Evolutionary conservation across 192 early-diverging fungal genomes (phyloP), one percentile per base, ranked within the genome.

Genomic region (Podila horticola): DNA sequence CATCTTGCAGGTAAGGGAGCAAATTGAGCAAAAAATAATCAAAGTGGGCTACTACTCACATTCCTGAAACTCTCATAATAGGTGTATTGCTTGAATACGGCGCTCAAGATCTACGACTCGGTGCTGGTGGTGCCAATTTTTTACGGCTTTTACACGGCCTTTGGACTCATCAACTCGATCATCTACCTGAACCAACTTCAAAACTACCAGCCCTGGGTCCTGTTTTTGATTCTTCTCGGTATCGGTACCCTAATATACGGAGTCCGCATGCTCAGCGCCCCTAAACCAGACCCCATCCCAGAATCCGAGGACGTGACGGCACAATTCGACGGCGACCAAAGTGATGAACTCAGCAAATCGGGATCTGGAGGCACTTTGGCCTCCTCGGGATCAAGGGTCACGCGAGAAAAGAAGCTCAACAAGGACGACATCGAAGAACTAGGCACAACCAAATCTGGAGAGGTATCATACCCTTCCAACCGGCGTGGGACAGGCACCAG

Each of bases 61-160:
- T 8, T 17, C 15, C 7, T 24, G 24, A 0, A n/a, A n/a, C n/a
- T n/a, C n/a, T 55, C 20, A 22, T 51, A 70, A 62, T 79, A 89
- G 88, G 85, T 90, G 31, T 90, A 88, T 59, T 90, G 89, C 61
- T 57, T 90, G 41, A 90, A 90, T 67, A 85, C 85, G 15, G 88
- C 85, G 28, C 65, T 90, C 7, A 90, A 88, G 62, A 49, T 88
- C 10, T 87, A 90, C 62, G 83, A 84, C 60, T 88, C 89, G 12
- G 87, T 90, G 0, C 75, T 90, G 24, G 89, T 90, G 4, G 89
- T 90, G 0, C 89, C 89, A 24, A 84, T 86, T 2, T 90, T 90
- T 63, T 90, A 88, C 58, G 89, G 89, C 38, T 83, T 85, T 74
- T 86, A 74, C 81, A 89, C 89, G 13, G 85, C 86, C 0, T 82